Base-by-base conservation (phyloP, 495 filamentous ascomycete genomes). In the Aspergillus cavernicola region DNA sequence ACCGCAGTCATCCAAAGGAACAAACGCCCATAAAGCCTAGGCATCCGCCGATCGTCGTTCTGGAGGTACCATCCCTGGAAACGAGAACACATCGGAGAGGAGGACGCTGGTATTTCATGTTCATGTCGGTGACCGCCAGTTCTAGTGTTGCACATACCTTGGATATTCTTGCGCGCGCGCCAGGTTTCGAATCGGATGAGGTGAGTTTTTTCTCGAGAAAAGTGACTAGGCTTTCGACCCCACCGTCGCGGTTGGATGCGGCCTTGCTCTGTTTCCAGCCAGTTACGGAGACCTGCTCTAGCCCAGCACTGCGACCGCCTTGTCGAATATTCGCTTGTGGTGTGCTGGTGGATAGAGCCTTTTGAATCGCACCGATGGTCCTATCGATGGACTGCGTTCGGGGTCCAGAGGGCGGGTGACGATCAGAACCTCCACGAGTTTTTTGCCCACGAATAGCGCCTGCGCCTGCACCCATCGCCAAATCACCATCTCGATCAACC, bases 161-260 rank as follows among this genome's bases (percentile, higher is more conserved):
- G 76, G 81, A 85, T 53, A 95, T 85, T 64, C 75, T 88, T 54
- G 89, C 74, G 56, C 71, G 72, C 55, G 71, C 66, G 70, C 69
- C 72, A 68, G 67, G 74, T 75, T 70, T 79, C 66, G 68, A 70
- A 53, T 76, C 74, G 67, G 59, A 37, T 31, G 62, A 24, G 52
- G 75, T 77, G 52, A 83, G 79, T 71, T 92, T 93, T 64, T 86
- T 81, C 73, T 97, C 90, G 51, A 97, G 77, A 70, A 92, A 97
- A 43, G 72, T 74, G 40, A 92, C 67, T 28, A 95, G 77, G 46
- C 80, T 79, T 57, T 82, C 80, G 26, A 88, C 69, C 42, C 88
- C 89, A 13, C 87, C 87, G 50, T 90, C 89, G 19, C 74, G 65
- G 60, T 88, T 87, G 16, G 65, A 69, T 6, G 82, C 77, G 3